Base-by-base conservation (phyloP, 805 yeast species). In the Saccharomyces eubayanus region DNA sequence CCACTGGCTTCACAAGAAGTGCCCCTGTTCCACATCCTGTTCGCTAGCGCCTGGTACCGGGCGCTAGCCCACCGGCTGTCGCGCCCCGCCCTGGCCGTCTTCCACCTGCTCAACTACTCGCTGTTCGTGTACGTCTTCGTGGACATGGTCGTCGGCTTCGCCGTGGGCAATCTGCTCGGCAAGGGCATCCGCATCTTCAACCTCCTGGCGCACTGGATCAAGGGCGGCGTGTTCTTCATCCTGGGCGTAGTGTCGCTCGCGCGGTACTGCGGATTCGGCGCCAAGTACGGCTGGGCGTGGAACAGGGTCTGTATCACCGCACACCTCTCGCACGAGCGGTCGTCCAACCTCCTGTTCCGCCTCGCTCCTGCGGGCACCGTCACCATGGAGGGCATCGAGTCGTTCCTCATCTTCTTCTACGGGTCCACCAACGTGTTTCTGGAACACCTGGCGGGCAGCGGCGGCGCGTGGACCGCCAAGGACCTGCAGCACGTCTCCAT, bases 121-220 rank as follows among this genome's bases (percentile, higher is more conserved):
- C 70, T 88, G 65, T 77, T 89, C 49, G 69, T 82, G 48, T 83
- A 76, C 59, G 79, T 83, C 51, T 72, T 83, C 52, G 74, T 79
- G 28, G 83, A 87, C 63, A 62, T 84, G 16, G 69, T 74, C 50
- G 73, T 77, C 12, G 84, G 83, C 52, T 31, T 71, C 20, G 88
- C 89, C 6, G 83, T 86, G 5, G 86, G 87, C 47, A 80, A 78
- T 52, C 65, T 84, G 45, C 69, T 90, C 62, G 98, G 96, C 43
- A 72, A 80, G 69, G 91, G 82, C 3, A 46, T 43, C 14, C 74
- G 74, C 21, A 84, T 91, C 12, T 92, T 89, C 73, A 89, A 89
- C 62, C 70, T 92, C 51, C 76, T 92, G 54, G 99, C 99, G 1
- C 99, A 92, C 71, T 89, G 89, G 78, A 92, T 92, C 69, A 92